Base-by-base conservation (phyloP, 352 stramenopile species). In the Blastocystis sp. region DNA sequence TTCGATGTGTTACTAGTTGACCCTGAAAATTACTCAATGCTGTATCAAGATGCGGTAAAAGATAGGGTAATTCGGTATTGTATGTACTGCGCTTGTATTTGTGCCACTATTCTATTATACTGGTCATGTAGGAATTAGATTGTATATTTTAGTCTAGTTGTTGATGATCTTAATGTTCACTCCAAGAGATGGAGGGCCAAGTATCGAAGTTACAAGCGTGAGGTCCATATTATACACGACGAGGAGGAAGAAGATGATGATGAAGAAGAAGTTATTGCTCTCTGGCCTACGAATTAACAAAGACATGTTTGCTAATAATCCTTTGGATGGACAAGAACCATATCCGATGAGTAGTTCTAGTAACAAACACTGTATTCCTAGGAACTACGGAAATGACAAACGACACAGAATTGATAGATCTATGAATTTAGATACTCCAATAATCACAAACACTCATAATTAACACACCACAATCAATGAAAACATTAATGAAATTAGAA, bases 1-100 rank as follows among this genome's bases (percentile, higher is more conserved):
- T 83, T 67, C 65, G 71, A 83, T 63, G 71, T 83, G 0, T 42
- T 57, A 51, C 51, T 51, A n/a, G 51, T 83, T 16, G 71, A 83
- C 49, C 32, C 43, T n/a, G 29, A 27, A 7, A 43, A 27, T 24
- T 83, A 65, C 19, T n/a, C 14, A 19, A 35, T n/a, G 43, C 54
- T 83, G 49, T 83, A 83, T 43, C 32, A 65, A 14, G 51, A 83
- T 37, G 43, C 71, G 21, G 37, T 43, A 3, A 83, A 83, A 39
- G 51, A 83, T 46, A 16, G 27, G 21, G 49, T 29, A 5, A 52
- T 59, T 32, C 16, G 24, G n/a, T 27, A 54, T 16, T 3, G 42
- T 2, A 32, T 83, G 16, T 83, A 65, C 27, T 46, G 5, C 49
- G 57, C 12, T 29, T 65, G 57, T 49, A 66, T 43, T 9, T 16